These are phyloP conservation scores for Coffea humblotiana DNA, from an alignment of 305 asterid species.

Conservation along the genomic window DNA sequence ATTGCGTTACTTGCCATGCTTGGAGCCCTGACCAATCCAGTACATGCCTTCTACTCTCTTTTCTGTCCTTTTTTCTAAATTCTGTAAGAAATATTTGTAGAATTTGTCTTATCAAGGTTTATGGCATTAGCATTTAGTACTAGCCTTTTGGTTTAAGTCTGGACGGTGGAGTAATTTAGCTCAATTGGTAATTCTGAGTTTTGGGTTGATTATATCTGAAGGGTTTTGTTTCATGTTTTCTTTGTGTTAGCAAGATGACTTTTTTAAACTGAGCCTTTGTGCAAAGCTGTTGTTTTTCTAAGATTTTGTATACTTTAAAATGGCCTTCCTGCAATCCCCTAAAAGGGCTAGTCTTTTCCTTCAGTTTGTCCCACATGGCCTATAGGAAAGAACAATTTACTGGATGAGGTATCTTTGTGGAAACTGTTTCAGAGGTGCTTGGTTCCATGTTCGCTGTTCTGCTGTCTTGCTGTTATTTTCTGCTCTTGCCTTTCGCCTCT, in stretches of 20 bases:
- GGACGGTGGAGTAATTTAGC: background rate
- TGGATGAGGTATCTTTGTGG: background rate
- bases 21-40: conserved; percentile 97
- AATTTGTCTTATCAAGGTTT: background rate
- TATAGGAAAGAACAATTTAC: background rate
- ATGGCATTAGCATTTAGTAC: background rate
- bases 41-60: conserved; percentile 27
- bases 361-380: background rate
- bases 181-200: background rate
- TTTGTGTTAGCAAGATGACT: background rate
- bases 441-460: background rate
- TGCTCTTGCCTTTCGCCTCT: background rate
- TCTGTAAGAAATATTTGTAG: background rate
- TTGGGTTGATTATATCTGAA: background rate
- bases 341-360: background rate
- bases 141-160: background rate
- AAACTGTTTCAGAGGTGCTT: background rate
- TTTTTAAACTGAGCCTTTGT: background rate
- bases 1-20: conserved; percentile 87
- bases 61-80: background rate
- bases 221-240: background rate
- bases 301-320: background rate
- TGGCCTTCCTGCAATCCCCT: background rate
- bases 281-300: background rate
- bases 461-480: background rate